Base-by-base conservation (phyloP, 768 basidiomycete genomes). In the Sutorius australiensis region DNA sequence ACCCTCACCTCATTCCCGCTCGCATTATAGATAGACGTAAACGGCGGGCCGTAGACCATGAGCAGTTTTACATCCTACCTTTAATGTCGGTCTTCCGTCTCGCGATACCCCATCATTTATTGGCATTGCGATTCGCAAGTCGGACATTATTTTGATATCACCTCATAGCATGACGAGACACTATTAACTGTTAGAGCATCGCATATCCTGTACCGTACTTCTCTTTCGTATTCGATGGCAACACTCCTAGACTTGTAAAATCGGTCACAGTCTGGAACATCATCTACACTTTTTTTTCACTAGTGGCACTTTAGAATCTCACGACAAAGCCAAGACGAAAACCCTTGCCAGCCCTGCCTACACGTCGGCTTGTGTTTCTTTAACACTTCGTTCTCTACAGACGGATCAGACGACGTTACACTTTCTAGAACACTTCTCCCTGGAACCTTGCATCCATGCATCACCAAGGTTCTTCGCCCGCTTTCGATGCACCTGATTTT, bases 401-500 rank as follows among this genome's bases (percentile, higher is more conserved):
- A 51, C 44, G 40, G 51, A 52, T 48, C 50, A 57, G 54, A 55
- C 55, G 40, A 54, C 54, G 40, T 37, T 48, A 41, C 52, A 13
- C 59, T 58, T 43, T 46, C 57, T 54, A 37, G 56, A 61, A 60
- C 57, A 37, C 41, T 33, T 48, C n/a, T n/a, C 52, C 27, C 36
- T 21, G 38, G 50, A 50, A 33, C 45, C 16, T 30, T 50, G 49
- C 55, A 54, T 63, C 61, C 47, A 84, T 84, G 82, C 78, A 81
- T 68, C 58, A 59, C 53, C 74, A 76, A 60, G 74, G 72, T 63
- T 68, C 79, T 61, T 79, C 83, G 49, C 80, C 84, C 48, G 73
- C 81, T 58, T 83, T 84, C 73, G 85, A 86, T 71, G 72, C 77
- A 51, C 78, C 83, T 58, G 84, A 86, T 63, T 80, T 83, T 65